These are phyloP conservation scores for Citrus unshiu DNA, from an alignment of 345 rosid genomes.

Conservation along the genomic window DNA sequence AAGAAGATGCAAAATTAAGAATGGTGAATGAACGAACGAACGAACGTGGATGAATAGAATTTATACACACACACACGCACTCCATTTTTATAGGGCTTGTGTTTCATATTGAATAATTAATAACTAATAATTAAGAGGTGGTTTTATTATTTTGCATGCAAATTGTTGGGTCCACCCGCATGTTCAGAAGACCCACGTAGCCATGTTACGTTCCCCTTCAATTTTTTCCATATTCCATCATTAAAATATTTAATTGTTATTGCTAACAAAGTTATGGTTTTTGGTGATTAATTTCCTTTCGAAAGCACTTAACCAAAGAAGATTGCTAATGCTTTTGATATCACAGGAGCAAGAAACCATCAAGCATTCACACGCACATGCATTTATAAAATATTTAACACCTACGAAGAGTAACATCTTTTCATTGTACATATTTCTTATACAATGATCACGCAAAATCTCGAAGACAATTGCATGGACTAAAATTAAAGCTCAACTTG, in stretches of 20 bases:
- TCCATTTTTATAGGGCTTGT: background rate
- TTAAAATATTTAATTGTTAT: too few relatives aligned
- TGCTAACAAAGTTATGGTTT: background rate
- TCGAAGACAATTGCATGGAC: background rate
- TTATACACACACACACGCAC: background rate
- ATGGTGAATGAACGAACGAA: too few relatives aligned
- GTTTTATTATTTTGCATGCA: background rate
- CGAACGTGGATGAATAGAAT: background rate
- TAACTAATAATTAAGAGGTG: background rate
- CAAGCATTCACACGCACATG: background rate
- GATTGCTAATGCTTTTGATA: background rate
- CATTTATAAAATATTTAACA: background rate
- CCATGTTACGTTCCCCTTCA: background rate
- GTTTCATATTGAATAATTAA: background rate
- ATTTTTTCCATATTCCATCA: background rate
- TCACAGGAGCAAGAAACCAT: background rate
- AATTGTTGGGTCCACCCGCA: conserved; percentile 14
- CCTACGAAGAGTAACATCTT: background rate
- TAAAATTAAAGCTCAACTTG: background rate
- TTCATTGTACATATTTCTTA: background rate
- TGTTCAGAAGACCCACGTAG: conserved; percentile 10
- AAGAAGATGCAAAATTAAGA: background rate
- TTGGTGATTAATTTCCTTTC: background rate
- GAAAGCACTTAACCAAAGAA: background rate
- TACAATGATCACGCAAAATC: background rate